A percentile compares a stretch with the other conserved stretches of the same genome.
Conservation (phyloP, 768 basidiomycete species). For the Boletus barrowsii region DNA sequence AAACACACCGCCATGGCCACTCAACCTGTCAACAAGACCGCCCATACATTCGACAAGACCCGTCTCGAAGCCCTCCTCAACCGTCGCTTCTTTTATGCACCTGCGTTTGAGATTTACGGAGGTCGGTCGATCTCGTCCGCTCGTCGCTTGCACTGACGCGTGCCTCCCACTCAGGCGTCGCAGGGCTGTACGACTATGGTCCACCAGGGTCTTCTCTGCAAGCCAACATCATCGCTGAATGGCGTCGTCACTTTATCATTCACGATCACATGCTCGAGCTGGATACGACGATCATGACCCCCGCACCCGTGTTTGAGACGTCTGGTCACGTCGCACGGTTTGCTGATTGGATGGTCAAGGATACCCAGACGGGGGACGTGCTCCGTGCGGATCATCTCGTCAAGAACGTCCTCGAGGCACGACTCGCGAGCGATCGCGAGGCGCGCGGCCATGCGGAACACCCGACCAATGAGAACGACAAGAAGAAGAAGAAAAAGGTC, state of each 20-base stretch:
- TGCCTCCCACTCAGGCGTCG: conserved; percentile 56
- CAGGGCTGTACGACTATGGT: conserved; percentile 97
- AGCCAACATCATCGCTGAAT: conserved; percentile 94
- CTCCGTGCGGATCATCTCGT: conserved; percentile 96
- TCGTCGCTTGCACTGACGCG: too few relatives aligned
- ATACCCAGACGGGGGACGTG: conserved; percentile 91
- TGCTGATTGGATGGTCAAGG: conserved; percentile 99
- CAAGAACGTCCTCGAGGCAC: conserved; percentile 85
- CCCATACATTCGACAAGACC: conserved; percentile 83
- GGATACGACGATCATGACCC: conserved; percentile 97
- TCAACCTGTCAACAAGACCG: conserved; percentile 64
- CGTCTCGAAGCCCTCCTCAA: conserved; percentile 83
- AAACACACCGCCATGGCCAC: conserved; percentile 28
- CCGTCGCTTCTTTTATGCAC: conserved; percentile 95
- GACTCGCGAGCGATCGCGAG: conserved; percentile 87
- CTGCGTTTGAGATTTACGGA: conserved; percentile 98
- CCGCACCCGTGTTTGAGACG: conserved; percentile 90
- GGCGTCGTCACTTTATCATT: conserved; percentile 97
- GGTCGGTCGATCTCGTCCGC: conserved; percentile 43
- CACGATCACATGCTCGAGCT: conserved; percentile 98
- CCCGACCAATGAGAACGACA: conserved; percentile 54
- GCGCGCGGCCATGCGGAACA: conserved; percentile 73
- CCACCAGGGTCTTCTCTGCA: conserved; percentile 94
- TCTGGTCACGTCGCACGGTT: conserved; percentile 98
- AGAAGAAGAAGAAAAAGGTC: conserved; percentile 59